A percentile compares a stretch with the other conserved stretches of the same genome.
Evolutionary conservation across 805 yeast species (phyloP).

Genomic region (Zygosaccharomyces gambellarensis): DNA sequence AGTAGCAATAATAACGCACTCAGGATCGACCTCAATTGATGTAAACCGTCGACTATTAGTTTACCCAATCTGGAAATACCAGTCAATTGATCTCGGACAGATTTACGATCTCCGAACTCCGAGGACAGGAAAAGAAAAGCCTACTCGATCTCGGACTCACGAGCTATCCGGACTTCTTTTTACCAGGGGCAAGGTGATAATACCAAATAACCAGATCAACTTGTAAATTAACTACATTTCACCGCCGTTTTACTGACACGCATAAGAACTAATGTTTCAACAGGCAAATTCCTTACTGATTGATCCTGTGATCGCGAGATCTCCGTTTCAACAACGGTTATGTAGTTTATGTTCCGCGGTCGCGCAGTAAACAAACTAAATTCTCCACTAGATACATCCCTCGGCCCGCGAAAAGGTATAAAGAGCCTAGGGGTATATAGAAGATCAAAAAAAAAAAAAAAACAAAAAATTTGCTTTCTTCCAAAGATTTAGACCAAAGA

Average conservation of each 20-base stretch:
- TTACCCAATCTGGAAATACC: neutral
- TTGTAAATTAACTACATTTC: too few relatives aligned
- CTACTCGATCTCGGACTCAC: too few relatives aligned
- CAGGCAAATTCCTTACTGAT: too few relatives aligned
- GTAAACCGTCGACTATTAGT: too few relatives aligned
- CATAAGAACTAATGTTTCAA: too few relatives aligned
- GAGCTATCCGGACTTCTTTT: too few relatives aligned
- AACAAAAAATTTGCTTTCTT: neutral
- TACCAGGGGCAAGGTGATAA: too few relatives aligned
- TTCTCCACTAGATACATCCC: neutral
- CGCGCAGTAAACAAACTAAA: neutral
- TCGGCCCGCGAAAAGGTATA: neutral
- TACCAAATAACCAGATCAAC: too few relatives aligned
- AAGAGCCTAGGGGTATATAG: neutral
- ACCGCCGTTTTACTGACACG: too few relatives aligned
- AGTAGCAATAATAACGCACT: neutral
- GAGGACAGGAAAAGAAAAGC: too few relatives aligned
- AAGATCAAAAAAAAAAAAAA: neutral
- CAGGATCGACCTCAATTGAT: too few relatives aligned
- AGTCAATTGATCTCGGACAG: neutral
- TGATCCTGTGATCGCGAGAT: neutral
- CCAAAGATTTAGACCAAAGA: neutral
- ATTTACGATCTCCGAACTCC: too few relatives aligned
- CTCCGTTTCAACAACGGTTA: neutral
- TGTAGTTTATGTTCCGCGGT: neutral